These are phyloP conservation scores for Metschnikowia aberdeeniae DNA, from an alignment of 805 yeast genomes.

Conservation along the genomic window DNA sequence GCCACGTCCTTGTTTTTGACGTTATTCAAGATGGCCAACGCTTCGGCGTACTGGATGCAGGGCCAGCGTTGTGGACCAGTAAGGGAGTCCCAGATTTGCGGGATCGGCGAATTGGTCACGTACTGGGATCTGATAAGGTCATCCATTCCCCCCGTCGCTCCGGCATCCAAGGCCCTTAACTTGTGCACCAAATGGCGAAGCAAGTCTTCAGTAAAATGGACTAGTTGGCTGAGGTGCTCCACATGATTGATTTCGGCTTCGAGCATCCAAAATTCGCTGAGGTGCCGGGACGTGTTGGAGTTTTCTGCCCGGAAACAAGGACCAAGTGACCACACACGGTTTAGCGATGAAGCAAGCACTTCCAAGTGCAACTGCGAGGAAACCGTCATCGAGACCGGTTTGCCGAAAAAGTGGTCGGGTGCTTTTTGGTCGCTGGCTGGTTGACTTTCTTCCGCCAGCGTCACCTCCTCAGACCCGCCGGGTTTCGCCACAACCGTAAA, in stretches of 20 bases:
- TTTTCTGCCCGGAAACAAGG: conserved; percentile 93
- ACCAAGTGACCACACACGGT: conserved; percentile 80
- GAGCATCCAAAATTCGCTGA: conserved; percentile 96
- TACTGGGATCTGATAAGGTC: conserved; percentile 37
- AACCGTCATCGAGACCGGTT: conserved; percentile 72
- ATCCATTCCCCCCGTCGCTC: conserved; percentile 9
- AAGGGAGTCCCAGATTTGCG: conserved; percentile 59
- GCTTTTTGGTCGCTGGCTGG: neutral
- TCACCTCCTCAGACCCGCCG: conserved; percentile 10
- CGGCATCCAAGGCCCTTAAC: conserved; percentile 8
- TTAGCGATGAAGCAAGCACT: conserved; percentile 65
- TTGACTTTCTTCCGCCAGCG: neutral
- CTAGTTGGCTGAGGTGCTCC: conserved; percentile 53
- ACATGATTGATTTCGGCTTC: conserved; percentile 85
- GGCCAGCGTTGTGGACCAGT: conserved; percentile 52
- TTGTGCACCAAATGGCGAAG: conserved; percentile 32
- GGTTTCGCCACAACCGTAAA: conserved; percentile 50
- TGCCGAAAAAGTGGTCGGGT: conserved; percentile 53
- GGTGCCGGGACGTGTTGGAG: conserved; percentile 85
- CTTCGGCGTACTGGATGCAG: conserved; percentile 69
- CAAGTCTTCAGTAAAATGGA: conserved; percentile 67
- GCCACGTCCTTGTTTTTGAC: conserved; percentile 42
- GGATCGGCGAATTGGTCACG: conserved; percentile 36
- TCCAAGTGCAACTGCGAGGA: conserved; percentile 92
- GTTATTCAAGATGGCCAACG: conserved; percentile 47